Evolutionary conservation across 1,284 basidiomycete species (phyloP), one percentile per base, ranked within the genome.

Genomic region (Cystobasidiaceae sp.): DNA sequence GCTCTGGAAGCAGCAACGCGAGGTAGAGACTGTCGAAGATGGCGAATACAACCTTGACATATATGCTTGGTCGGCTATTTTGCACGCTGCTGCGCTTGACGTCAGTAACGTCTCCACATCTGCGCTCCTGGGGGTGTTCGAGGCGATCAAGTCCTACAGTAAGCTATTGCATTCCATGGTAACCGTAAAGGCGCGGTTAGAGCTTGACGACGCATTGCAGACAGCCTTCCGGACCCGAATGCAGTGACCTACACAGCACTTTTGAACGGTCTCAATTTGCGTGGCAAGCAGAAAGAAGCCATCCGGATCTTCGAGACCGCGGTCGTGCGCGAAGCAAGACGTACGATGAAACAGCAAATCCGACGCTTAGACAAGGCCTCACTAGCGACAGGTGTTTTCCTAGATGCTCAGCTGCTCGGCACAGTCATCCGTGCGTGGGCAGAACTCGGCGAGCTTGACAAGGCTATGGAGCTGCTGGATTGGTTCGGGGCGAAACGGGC

Each of bases 41-140:
- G n/a, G n/a, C n/a, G n/a, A n/a, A n/a, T n/a, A n/a, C 1, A 32
- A 52, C n/a, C 13, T 56, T 3, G 61, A 56, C 21, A 48, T 64
- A 2, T 55, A 56, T 23, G 52, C 51, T 39, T 64, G 61, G 61
- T 45, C 61, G 11, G 61, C 61, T 33, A n/a, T 64, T 11, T 19
- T 64, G 28, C 51, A 51, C 4, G 32, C 45, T 7, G 51, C 61
- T 8, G 30, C 51, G 9, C 13, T 33, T 28, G 61, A 64, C 41
- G 11, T 52, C 17, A 21, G 15, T 11, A 9, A 25, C 15, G 41
- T 64, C 3, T 45, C 51, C 17, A 34, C 50, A 30, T 15, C 30
- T 25, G 33, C 33, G 4, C 37, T 64, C 23, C 6, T 55, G 7
- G 41, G 39, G 7, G 43, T 64, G 5, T 34, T 64, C 2, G n/a